phyloP scores from a whole-genome alignment of 805 yeast genomes.

The Brettanomyces anomalus region DNA sequence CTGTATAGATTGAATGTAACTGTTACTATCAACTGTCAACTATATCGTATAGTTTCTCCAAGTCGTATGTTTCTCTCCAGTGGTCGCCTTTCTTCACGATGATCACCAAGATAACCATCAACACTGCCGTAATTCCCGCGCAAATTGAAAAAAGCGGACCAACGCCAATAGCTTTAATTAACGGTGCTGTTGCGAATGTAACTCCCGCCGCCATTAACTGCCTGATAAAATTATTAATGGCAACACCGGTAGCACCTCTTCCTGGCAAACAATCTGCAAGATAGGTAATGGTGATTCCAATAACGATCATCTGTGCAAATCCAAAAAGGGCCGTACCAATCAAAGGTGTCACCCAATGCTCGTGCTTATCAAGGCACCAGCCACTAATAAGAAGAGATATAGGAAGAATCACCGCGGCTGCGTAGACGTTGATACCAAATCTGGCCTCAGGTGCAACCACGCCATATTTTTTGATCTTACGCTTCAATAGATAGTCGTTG shows the following conservation, averaged over 20 bases:
- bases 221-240: conserved; percentile 67
- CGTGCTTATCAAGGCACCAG: conserved; percentile 63
- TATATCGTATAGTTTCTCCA: conserved; percentile 47
- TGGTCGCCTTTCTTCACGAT: conserved; percentile 49
- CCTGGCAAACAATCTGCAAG: conserved; percentile 82
- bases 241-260: conserved; percentile 82
- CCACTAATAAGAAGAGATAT: conserved; percentile 67
- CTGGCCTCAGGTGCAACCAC: conserved; percentile 68
- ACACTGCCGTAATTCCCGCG: conserved; percentile 44
- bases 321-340: conserved; percentile 80
- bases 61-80: conserved; percentile 56
- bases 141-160: conserved; percentile 65
- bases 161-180: conserved; percentile 54
- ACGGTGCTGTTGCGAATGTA: conserved; percentile 67
- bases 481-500: conserved; percentile 53
- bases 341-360: conserved; percentile 72
- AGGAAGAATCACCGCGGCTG: conserved; percentile 56
- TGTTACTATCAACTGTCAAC: conserved; percentile 20
- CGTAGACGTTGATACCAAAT: conserved; percentile 61
- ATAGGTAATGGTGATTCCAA: conserved; percentile 74
- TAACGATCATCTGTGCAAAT: conserved; percentile 73
- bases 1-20: background rate
- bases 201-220: conserved; percentile 69
- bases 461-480: conserved; percentile 50
- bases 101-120: conserved; percentile 33